These are phyloP conservation scores for Sporisorium scitamineum DNA, from an alignment of 1,284 basidiomycete genomes.

Conservation along the genomic window DNA sequence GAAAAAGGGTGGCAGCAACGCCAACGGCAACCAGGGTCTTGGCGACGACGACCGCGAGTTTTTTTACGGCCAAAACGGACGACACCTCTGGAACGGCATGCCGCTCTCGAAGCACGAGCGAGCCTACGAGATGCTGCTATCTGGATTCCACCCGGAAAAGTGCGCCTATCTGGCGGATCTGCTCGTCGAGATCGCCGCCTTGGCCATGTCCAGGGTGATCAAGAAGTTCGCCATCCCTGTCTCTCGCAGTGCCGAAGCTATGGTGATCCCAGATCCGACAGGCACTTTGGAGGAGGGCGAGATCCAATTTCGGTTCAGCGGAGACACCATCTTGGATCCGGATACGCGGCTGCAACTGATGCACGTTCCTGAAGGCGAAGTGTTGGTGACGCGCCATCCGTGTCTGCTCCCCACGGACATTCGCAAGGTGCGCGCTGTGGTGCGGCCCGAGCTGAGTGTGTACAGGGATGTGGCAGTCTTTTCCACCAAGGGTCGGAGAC, in stretches of 20 bases:
- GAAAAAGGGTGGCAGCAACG: background rate
- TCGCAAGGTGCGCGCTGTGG: conserved; percentile 57
- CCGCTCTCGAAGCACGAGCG: conserved; percentile 55
- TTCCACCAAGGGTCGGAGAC: conserved; percentile 48
- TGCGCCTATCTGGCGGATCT: conserved; percentile 42
- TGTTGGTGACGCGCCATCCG: conserved; percentile 59
- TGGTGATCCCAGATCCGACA: conserved; percentile 37
- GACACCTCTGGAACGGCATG: conserved; percentile 47
- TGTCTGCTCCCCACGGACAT: conserved; percentile 65
- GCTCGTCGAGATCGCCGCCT: conserved; percentile 20
- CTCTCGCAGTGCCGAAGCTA: conserved; percentile 32
- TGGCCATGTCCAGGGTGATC: conserved; percentile 37
- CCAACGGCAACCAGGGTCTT: background rate
- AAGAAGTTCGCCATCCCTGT: conserved; percentile 38
- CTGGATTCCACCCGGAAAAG: conserved; percentile 51
- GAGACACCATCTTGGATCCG: conserved; percentile 39
- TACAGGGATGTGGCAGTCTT: conserved; percentile 63
- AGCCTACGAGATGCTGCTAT: conserved; percentile 59
- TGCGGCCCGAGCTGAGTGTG: conserved; percentile 37
- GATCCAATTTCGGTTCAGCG: conserved; percentile 58
- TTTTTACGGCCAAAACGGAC: conserved; percentile 28
- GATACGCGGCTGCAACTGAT: conserved; percentile 23
- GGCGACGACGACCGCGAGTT: conserved; percentile 31
- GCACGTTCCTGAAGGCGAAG: conserved; percentile 50
- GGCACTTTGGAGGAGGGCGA: conserved; percentile 57